phyloP scores from a whole-genome alignment of 2,329 filamentous ascomycete species.

The Aphanocladium album region DNA sequence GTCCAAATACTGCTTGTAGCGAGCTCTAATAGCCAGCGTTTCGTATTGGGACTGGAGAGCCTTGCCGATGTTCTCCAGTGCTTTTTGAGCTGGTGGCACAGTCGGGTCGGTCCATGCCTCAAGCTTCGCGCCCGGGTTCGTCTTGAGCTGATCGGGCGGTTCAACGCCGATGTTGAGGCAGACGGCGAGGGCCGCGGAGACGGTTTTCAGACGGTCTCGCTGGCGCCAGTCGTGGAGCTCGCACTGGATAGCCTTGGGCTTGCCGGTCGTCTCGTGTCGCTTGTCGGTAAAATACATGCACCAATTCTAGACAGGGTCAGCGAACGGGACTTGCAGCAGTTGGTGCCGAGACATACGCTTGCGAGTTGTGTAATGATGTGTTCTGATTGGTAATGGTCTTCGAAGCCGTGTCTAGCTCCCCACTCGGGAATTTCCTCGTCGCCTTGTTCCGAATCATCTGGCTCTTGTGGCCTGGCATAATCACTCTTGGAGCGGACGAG shows the following conservation, averaged over 20 bases:
- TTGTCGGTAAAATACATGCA: conserved; percentile 99
- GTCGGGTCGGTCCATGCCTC: conserved; percentile 97
- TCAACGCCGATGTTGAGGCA: conserved; percentile 98
- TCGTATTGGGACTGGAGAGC: conserved; percentile 95
- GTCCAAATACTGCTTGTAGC: conserved; percentile 95
- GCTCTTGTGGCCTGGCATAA: conserved; percentile 37
- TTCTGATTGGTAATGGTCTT: conserved; percentile 85
- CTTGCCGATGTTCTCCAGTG: conserved; percentile 91
- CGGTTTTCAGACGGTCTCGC: conserved; percentile 92
- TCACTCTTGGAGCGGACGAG: conserved; percentile 55
- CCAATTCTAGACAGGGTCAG: conserved; percentile 62
- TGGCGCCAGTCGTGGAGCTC: conserved; percentile 92
- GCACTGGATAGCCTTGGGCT: conserved; percentile 64
- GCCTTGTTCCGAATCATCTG: conserved; percentile 35
- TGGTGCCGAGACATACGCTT: conserved; percentile 53
- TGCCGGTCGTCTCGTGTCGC: conserved; percentile 89
- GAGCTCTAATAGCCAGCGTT: conserved; percentile 87
- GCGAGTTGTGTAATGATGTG: conserved; percentile 82
- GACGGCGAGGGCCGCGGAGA: conserved; percentile 88
- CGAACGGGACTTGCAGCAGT: conserved; percentile 8
- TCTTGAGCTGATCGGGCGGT: conserved; percentile 94
- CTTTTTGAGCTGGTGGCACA: conserved; percentile 71
- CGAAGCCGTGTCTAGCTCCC: conserved; percentile 78
- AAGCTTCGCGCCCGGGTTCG: conserved; percentile 83
- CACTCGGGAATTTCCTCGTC: conserved; percentile 47